Base-by-base conservation (phyloP, 2,329 filamentous ascomycete species). In the Pezicula radicicola region DNA sequence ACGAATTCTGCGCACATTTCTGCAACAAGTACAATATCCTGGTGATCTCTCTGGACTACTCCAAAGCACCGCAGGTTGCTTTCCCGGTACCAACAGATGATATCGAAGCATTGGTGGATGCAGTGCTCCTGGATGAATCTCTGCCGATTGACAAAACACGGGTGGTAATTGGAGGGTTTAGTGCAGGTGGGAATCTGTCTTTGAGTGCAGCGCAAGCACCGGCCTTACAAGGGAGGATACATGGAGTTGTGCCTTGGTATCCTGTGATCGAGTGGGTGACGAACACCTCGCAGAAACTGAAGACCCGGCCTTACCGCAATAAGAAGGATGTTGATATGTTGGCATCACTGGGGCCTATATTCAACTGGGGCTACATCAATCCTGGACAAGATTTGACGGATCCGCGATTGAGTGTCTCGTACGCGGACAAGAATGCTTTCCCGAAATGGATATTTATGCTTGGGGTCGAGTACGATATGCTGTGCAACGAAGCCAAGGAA, bases 151-250 rank as follows among this genome's bases (percentile, higher is more conserved):
- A 81, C 61, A 56, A 60, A 7, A 48, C 56, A 2, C 64, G 65
- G 19, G 67, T 79, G 4, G 70, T 71, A 0, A 54, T 81, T 1
- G 70, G 66, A 1, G 78, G 78, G 9, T 80, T 76, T 63, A 77
- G 74, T 33, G 77, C 78, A 0, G 78, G 79, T 25, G 79, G 71
- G 2, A 80, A 78, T 58, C 66, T 81, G 1, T 59, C 71, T 1
- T 64, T 80, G 1, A 63, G 68, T 6, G 70, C 70, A 0, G 60
- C 68, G 13, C 75, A 78, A 56, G 58, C 74, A 9, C 67, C 69
- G 0, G 60, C 55, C 13, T 56, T 79, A 33, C 52, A 56, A 35
- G 53, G 48, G 13, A 59, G 49, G 44, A 52, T 73, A 12, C 57
- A 62, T 5, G 76, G 72, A 0, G 66, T 71, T 0, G 60, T 78